These are phyloP conservation scores for Phytophthora agathidicida DNA, from an alignment of 352 stramenopile genomes.

Conservation along the genomic window DNA sequence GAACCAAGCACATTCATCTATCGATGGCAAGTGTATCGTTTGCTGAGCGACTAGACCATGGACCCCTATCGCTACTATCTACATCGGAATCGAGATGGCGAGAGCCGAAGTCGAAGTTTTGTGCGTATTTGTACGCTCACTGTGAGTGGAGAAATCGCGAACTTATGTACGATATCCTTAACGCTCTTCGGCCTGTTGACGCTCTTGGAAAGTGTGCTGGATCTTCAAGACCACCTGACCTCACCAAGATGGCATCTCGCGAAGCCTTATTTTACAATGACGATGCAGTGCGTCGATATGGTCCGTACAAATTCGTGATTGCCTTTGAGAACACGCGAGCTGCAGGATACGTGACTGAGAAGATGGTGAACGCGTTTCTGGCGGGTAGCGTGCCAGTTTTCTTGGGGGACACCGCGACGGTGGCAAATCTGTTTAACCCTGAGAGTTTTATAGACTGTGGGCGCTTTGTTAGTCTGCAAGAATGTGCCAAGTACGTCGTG, in stretches of 20 bases:
- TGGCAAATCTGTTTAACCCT: slow-evolving; percentile 47
- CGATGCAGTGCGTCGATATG: slow-evolving; percentile 33
- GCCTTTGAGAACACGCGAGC: slow-evolving; percentile 54
- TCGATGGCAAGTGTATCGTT: slow-evolving; percentile 45
- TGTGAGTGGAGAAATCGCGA: slow-evolving; percentile 44
- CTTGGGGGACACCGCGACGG: slow-evolving; percentile 44
- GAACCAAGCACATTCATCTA: slow-evolving; percentile 25
- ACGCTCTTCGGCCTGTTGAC: slow-evolving; percentile 42
- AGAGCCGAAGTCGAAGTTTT: slow-evolving; percentile 31
- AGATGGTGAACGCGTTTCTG: slow-evolving; percentile 62
- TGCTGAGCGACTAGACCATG: slow-evolving; percentile 30
- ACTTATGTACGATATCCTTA: slow-evolving; percentile 51
- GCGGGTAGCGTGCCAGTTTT: slow-evolving; percentile 56
- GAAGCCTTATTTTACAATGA: slow-evolving; percentile 28
- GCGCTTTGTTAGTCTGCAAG: slow-evolving; percentile 33
- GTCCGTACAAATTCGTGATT: slow-evolving; percentile 58
- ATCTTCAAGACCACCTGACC: not conserved
- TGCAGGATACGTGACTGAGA: slow-evolving; percentile 61
- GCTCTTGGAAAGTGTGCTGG: slow-evolving; percentile 43
- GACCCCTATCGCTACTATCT: slow-evolving; percentile 31
- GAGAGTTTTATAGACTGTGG: slow-evolving; percentile 55
- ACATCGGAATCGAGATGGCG: too few relatives aligned
- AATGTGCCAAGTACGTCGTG: slow-evolving; percentile 40
- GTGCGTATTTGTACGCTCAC: slow-evolving; percentile 45
- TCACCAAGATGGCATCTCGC: slow-evolving; percentile 1